Percentiles rank a stretch among this genome's conserved stretches.
phyloP scores from a whole-genome alignment of 176 grass and related monocot genomes.

The Juncus inflexus region DNA sequence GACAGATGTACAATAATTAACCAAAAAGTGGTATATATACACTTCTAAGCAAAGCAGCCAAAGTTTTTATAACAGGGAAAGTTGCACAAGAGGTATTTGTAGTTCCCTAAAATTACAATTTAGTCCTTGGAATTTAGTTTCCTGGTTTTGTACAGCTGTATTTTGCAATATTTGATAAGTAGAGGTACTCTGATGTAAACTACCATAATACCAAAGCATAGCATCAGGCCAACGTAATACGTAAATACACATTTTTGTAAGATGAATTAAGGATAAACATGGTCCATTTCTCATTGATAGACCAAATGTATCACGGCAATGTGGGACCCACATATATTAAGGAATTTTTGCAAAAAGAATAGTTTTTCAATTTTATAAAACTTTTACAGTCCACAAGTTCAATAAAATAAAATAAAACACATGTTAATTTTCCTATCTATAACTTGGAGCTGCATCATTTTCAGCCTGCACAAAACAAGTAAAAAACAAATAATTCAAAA shows the following conservation, averaged over 20 bases:
- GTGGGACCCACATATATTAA: neutral
- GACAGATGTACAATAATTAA: too few species aligned
- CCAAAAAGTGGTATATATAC: too few species aligned
- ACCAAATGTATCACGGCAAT: neutral
- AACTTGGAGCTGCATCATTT: slow-evolving; percentile 40
- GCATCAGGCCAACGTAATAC: slow-evolving; percentile 1
- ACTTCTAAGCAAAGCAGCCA: too few species aligned
- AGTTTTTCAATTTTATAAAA: too few species aligned
- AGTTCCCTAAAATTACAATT: too few species aligned
- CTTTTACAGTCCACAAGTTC: neutral
- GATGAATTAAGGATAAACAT: neutral
- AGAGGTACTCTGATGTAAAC: neutral
- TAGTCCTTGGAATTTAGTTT: too few species aligned
- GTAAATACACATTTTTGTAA: neutral
- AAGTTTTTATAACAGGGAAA: too few species aligned
- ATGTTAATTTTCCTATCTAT: slow-evolving; percentile 43
- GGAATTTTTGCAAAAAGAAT: neutral
- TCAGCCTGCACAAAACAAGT: slow-evolving; percentile 39
- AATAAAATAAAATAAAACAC: slow-evolving; percentile 1
- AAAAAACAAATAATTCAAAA: slow-evolving; percentile 27
- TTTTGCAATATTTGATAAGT: neutral
- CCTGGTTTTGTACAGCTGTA: too few species aligned
- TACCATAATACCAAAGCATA: slow-evolving; percentile 15
- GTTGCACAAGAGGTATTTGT: too few species aligned
- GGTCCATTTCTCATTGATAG: slow-evolving; percentile 6